Evolutionary conservation across 345 rosid genomes (phyloP), one percentile per base, ranked within the genome.

Genomic region (Diplotaxis tenuifolia): DNA sequence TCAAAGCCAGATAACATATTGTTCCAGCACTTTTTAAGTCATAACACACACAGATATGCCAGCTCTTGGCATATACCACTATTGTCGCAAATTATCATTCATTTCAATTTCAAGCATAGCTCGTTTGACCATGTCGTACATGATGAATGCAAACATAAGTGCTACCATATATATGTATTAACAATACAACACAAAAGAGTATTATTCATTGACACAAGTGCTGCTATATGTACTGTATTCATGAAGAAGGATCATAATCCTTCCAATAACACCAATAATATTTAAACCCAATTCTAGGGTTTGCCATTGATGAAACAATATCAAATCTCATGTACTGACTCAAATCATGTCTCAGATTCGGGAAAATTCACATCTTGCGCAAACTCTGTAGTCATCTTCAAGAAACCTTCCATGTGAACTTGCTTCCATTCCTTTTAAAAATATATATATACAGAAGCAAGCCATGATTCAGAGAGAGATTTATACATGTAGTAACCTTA

Each of bases 371-470:
- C 40, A 68, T 86, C 93, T 83, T 84, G 75, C 54, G 83, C 64
- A 47, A 94, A 94, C 14, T 81, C 88, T 29, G 4, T 11, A 1
- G 87, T 85, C 97, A 91, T 91, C 84, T 85, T 79, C 58, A 86
- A 20, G 78, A 89, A 94, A 42, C 84, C 86, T 63, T 82, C 76
- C 93, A 75, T 82, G 80, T 86, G 96, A 23, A 75, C 34, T 72
- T 61, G 72, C 70, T 79, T 81, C 96, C 97, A 91, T 65, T 87
- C 93, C 98, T 94, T 38, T 15, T 0, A 15, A 7, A 47, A 10
- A 23, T n/a, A 9, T 12, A 25, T 5, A 50, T n/a, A 45, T 16
- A 29, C 12, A 53, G 0, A 2, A 54, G 34, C 29, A 31, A 58
- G 16, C 25, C 9, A 65, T 66, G 27, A 65, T 40, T n/a, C 50